A percentile compares a stretch with the other conserved stretches of the same genome.
These are phyloP conservation scores for Fusarium vanettenii DNA, from an alignment of 2,329 filamentous ascomycete genomes.

Conservation along the genomic window DNA sequence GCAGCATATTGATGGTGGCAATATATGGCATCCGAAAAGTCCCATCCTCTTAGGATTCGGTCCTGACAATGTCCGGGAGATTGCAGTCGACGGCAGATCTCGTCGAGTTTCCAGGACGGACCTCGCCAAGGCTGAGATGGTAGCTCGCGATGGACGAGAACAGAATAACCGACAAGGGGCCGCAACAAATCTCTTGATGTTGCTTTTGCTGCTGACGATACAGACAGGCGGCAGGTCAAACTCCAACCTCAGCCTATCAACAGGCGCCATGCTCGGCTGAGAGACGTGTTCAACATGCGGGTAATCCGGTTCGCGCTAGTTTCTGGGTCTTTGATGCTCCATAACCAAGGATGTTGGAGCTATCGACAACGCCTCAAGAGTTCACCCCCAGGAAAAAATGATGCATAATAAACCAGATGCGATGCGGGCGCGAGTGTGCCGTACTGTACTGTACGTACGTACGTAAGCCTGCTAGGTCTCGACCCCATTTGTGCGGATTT, in stretches of 20 bases:
- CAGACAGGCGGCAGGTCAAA: slow-evolving; percentile 1
- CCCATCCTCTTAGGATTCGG: not conserved
- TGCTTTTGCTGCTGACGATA: slow-evolving; percentile 23
- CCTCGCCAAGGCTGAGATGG: not conserved
- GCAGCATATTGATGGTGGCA: not conserved
- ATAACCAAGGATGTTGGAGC: not conserved
- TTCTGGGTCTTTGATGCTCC: not conserved
- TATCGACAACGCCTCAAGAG: not conserved
- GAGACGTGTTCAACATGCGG: slow-evolving; percentile 26
- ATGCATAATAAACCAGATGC: not conserved
- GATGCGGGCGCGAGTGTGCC: not conserved
- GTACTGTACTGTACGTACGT: slow-evolving; percentile 10
- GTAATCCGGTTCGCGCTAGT: slow-evolving; percentile 37
- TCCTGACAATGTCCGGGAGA: not conserved
- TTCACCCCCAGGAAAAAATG: not conserved
- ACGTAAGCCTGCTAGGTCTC: slow-evolving; percentile 16
- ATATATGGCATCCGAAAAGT: not conserved
- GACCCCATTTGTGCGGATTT: slow-evolving; percentile 2
- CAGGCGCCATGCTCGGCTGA: slow-evolving; percentile 4
- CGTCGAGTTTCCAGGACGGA: not conserved
- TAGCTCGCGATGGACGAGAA: not conserved
- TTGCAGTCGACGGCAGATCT: not conserved
- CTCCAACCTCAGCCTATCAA: slow-evolving; percentile 21
- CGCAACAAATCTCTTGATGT: not conserved
- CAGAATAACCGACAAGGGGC: not conserved